A percentile compares a stretch with the other conserved stretches of the same genome.
Evolutionary conservation across 306 rosid species (phyloP).

Genomic region (Styphnolobium japonicum): DNA sequence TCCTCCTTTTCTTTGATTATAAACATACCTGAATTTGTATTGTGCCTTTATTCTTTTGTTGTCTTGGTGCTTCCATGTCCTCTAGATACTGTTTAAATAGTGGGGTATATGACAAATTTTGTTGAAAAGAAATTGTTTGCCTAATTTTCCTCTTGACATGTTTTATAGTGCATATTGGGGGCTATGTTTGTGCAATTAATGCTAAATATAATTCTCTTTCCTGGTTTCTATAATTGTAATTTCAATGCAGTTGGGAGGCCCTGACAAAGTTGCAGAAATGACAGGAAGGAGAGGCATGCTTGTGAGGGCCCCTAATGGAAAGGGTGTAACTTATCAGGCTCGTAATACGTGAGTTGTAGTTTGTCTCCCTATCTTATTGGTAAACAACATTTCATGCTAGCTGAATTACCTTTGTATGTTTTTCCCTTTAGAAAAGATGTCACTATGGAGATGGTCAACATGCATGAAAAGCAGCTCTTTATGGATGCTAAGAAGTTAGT

Average conservation of each 20-base stretch:
- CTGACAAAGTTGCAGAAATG: conserved; percentile 84
- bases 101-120: too few relatives aligned
- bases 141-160: not conserved
- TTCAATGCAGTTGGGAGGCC: conserved; percentile 79
- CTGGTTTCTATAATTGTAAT: not conserved
- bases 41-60: not conserved
- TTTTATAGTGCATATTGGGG: not conserved
- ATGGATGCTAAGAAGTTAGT: conserved; percentile 83
- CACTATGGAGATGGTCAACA: conserved; percentile 90
- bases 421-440: conserved; percentile 63
- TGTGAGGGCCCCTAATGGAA: conserved; percentile 80
- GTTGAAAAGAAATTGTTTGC: not conserved
- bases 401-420: conserved; percentile 14
- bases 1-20: too few relatives aligned
- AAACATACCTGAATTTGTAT: not conserved
- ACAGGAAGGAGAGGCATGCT: conserved; percentile 96
- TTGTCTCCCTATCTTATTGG: not conserved
- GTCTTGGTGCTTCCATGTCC: too few relatives aligned
- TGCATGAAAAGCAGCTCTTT: conserved; percentile 90
- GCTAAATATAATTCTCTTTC: conserved; percentile 5
- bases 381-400: not conserved
- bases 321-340: conserved; percentile 80
- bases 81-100: too few relatives aligned
- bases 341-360: conserved; percentile 74
- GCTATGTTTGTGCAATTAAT: not conserved